Evolutionary conservation across 148 eudicot species (phyloP).

Genomic region (Camellia sinensis): DNA sequence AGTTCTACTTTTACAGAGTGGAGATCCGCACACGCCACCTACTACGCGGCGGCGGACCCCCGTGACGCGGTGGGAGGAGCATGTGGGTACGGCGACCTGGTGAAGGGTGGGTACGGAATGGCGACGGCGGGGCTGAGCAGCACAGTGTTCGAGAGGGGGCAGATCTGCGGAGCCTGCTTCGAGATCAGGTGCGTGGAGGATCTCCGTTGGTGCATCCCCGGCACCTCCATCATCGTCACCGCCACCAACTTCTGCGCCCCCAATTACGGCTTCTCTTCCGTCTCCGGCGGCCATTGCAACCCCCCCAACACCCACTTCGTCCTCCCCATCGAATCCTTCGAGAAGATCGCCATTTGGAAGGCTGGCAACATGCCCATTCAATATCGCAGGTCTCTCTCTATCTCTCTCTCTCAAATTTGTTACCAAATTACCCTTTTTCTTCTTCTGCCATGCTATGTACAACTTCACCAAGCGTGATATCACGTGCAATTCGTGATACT

Average conservation of each 20-base stretch:
- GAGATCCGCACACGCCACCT: constrained; percentile 76
- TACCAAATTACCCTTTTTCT: neutral
- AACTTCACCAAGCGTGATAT: neutral
- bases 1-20: constrained; percentile 43
- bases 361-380: constrained; percentile 88
- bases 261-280: constrained; percentile 60
- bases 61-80: constrained; percentile 85
- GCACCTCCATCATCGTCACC: constrained; percentile 76
- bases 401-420: too few relatives aligned
- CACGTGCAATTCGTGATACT: neutral
- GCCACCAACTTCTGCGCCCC: constrained; percentile 90
- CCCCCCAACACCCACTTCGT: constrained; percentile 82
- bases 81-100: constrained; percentile 80
- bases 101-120: constrained; percentile 64
- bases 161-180: constrained; percentile 92
- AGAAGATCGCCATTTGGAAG: constrained; percentile 96
- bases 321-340: constrained; percentile 85
- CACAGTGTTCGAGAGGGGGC: constrained; percentile 61
- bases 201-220: constrained; percentile 79
- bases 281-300: constrained; percentile 76
- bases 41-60: constrained; percentile 76
- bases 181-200: constrained; percentile 84
- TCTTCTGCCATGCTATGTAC: neutral
- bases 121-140: constrained; percentile 81
- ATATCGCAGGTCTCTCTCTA: constrained; percentile 56